Evolutionary conservation across 208 protist species (phyloP).

Genomic region (Leishmania gerbilli): DNA sequence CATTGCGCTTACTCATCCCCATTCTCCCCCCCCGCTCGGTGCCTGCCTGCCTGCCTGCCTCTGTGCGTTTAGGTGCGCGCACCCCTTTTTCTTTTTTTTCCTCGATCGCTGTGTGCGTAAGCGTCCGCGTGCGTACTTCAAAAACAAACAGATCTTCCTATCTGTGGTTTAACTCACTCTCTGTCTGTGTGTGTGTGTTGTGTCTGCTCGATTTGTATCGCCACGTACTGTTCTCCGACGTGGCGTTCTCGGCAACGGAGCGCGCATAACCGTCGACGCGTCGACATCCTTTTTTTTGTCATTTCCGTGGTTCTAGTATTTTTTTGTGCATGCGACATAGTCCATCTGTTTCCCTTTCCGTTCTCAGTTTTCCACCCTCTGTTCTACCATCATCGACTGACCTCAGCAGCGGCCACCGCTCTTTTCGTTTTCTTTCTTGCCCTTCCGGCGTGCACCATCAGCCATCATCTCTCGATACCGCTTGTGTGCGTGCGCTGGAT

Average conservation of each 20-base stretch:
- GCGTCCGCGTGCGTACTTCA: neutral
- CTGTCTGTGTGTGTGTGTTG: neutral
- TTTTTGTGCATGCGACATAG: neutral
- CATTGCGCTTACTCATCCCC: neutral
- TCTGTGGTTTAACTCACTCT: neutral
- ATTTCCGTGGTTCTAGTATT: neutral
- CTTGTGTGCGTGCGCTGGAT: neutral
- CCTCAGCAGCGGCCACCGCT: neutral
- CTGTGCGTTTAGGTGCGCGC: neutral
- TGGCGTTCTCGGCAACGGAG: neutral
- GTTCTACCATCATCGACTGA: neutral
- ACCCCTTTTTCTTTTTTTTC: neutral
- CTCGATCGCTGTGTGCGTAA: neutral
- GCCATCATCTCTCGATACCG: neutral
- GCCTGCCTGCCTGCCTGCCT: neutral
- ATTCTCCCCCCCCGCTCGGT: neutral
- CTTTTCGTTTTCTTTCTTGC: neutral
- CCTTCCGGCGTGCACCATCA: slow-evolving; percentile 2
- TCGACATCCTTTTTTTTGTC: neutral
- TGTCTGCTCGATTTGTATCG: neutral
- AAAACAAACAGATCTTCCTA: neutral
- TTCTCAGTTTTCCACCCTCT: neutral
- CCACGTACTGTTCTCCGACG: neutral
- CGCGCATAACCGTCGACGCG: neutral
- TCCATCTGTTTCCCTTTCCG: neutral